phyloP scores from a whole-genome alignment of 495 filamentous ascomycete genomes.

The Xylaria telfairii region DNA sequence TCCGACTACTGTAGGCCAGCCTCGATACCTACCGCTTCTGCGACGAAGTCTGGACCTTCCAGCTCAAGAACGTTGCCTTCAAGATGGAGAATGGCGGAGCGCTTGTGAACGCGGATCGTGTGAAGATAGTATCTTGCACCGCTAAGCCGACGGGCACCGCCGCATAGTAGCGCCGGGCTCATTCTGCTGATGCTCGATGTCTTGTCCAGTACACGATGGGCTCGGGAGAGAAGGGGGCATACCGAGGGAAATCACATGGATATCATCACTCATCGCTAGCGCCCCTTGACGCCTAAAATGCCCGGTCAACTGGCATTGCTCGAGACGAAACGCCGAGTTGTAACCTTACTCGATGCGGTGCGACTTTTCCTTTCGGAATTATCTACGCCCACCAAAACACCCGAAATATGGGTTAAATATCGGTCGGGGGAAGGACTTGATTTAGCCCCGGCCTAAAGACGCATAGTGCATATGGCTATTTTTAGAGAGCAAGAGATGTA shows the following conservation, averaged over 20 bases:
- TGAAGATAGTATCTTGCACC: conserved; percentile 98
- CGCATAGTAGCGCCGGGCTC: background rate
- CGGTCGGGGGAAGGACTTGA: background rate
- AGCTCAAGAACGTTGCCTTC: conserved; percentile 97
- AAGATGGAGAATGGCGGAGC: conserved; percentile 82
- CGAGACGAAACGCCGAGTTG: background rate
- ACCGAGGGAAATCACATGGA: background rate
- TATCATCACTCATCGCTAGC: background rate
- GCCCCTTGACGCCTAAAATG: background rate
- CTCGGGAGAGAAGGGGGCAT: background rate
- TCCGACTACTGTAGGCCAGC: conserved; percentile 69
- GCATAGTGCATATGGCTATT: background rate
- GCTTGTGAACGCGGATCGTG: conserved; percentile 69
- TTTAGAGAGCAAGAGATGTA: background rate
- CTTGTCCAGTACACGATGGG: background rate
- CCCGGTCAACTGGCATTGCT: background rate
- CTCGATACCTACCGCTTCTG: conserved; percentile 99
- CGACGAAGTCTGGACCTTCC: conserved; percentile 99
- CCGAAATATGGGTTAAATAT: background rate
- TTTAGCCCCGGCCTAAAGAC: background rate
- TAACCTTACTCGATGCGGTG: background rate
- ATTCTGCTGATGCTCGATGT: background rate
- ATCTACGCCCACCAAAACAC: background rate
- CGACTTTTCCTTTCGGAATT: background rate
- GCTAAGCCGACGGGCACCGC: conserved; percentile 73